These are phyloP conservation scores for Fonsecaea pugnacius DNA, from an alignment of 2,329 filamentous ascomycete species.

Conservation along the genomic window DNA sequence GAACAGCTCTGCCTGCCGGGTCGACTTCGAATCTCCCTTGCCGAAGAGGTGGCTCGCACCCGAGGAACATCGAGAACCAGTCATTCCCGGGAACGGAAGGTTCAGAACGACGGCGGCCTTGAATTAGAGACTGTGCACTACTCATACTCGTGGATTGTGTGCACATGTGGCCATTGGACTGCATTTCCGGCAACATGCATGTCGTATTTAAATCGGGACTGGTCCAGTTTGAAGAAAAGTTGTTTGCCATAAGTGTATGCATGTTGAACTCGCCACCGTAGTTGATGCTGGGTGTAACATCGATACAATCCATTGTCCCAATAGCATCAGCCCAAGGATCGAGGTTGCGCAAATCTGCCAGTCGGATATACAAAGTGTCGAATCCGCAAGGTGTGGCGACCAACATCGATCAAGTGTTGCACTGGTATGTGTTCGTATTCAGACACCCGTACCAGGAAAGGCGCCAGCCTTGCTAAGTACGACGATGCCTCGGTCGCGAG, in stretches of 20 bases:
- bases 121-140: not conserved
- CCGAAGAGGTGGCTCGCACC: not conserved
- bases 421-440: conserved; percentile 27
- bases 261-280: not conserved
- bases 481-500: conserved; percentile 84
- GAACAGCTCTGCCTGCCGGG: not conserved
- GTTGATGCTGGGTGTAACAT: not conserved
- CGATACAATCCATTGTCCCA: not conserved
- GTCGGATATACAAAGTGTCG: not conserved
- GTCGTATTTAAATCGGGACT: not conserved
- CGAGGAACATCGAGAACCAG: conserved; percentile 17
- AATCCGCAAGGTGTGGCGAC: not conserved
- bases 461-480: conserved; percentile 88
- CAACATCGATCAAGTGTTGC: not conserved
- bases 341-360: not conserved
- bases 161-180: not conserved
- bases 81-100: conserved; percentile 12
- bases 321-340: not conserved
- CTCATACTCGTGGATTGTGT: too few species aligned
- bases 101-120: not conserved
- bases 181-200: not conserved
- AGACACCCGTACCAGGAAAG: conserved; percentile 85
- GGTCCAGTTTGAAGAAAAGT: not conserved
- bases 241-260: not conserved
- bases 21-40: not conserved